These are phyloP conservation scores for Rheum nobile DNA, from an alignment of 148 eudicot genomes.

Conservation along the genomic window DNA sequence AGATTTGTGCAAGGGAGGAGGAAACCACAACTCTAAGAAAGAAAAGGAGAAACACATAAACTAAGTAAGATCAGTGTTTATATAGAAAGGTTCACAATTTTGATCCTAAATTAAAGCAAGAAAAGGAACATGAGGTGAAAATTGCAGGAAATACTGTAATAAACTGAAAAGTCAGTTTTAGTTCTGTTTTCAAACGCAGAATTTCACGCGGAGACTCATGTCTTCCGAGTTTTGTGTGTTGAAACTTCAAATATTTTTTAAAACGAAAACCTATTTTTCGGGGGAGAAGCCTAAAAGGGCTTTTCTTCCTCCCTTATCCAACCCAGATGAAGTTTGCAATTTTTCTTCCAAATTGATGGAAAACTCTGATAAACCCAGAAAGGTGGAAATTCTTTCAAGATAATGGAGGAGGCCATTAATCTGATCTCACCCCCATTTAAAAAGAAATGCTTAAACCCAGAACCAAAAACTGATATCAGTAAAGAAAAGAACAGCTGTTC, in stretches of 20 bases:
- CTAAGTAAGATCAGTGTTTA: not conserved
- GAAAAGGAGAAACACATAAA: not conserved
- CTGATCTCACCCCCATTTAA: not conserved
- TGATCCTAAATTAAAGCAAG: constrained; percentile 1
- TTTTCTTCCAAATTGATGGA: not conserved
- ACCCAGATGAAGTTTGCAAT: not conserved
- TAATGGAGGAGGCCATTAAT: not conserved
- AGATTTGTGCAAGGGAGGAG: not conserved
- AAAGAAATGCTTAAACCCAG: not conserved
- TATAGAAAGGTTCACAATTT: not conserved
- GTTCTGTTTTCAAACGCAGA: not conserved
- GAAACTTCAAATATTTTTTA: no score
- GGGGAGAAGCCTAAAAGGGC: not conserved
- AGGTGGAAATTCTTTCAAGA: not conserved
- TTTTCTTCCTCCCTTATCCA: not conserved
- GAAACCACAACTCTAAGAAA: not conserved
- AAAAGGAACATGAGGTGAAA: not conserved
- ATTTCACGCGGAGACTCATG: not conserved
- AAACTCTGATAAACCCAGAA: not conserved
- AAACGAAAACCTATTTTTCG: not conserved
- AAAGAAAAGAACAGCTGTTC: not conserved
- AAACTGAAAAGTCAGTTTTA: no score
- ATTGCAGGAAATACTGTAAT: not conserved
- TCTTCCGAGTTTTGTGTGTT: not conserved
- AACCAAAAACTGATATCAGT: not conserved